Base-by-base conservation (phyloP, 805 yeast genomes). In the Cyberlindnera mississippiensis region DNA sequence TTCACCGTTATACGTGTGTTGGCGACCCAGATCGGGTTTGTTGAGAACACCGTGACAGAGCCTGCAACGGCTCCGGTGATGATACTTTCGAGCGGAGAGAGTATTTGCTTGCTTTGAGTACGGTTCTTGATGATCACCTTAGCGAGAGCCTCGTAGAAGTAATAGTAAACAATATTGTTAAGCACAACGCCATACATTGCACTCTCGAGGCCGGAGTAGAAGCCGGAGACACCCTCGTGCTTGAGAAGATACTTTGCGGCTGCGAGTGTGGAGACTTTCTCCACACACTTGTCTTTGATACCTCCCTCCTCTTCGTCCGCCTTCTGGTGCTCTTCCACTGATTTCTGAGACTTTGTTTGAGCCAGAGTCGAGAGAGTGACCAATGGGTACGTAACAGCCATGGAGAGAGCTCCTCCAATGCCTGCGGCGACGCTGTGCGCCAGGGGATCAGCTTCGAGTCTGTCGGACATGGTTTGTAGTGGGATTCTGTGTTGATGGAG, bases 351-450 rank as follows among this genome's bases (percentile, higher is more conserved):
- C 48, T 69, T 73, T n/a, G 91, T 84, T 60, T 90, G 98, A 4
- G 96, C 95, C 40, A 86, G 75, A 0, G 96, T 89, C 2, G 95
- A 83, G 42, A 89, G 66, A 1, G 95, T 85, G 45, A 87, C 88
- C 53, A 90, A 68, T 2, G 98, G 98, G 59, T 90, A 90, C 0
- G 97, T 90, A 30, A 88, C 80, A 0, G 82, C 75, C 82, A 88
- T 84, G 3, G 96, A 77, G 22, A 87, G 72, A 17, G 91, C 89
- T 12, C 97, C 97, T 20, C 96, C 96, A 6, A 90, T 82, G 28
- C 96, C 96, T 10, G 97, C 98, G 6, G 96, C 85, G 10, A 90
- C 63, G n/a, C 96, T 96, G 59, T 90, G 96, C 12, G 93, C 88
- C 4, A 49, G 42, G 2, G 62, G 62, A 34, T 56, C 59, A 12